Evolutionary conservation across 2,329 filamentous ascomycete species (phyloP), one percentile per base, ranked within the genome.

Genomic region (Macrophomina pseudophaseolina): DNA sequence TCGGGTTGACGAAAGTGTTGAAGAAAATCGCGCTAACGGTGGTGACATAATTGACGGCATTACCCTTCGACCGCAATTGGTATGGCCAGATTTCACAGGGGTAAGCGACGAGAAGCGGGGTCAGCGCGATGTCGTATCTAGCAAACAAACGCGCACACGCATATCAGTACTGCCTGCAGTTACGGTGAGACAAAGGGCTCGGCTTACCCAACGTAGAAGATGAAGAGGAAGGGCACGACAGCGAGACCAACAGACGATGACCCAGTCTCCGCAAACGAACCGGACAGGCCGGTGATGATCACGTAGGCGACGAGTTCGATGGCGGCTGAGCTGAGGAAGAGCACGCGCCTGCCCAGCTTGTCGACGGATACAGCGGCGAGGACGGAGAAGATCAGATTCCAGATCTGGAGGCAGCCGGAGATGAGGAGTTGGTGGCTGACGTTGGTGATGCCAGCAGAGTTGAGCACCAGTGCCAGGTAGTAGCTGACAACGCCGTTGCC

Each of bases 361-460:
- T 79, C 77, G 30, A 78, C 74, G 46, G 77, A 72, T 67, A 79
- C 75, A 64, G 72, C 74, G 42, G 72, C 69, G 30, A 67, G 66
- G 3, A 87, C 82, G 11, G 87, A 86, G 5, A 86, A 82, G 52
- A 89, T 82, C 6, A 84, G 84, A 65, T 87, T 87, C 69, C 88
- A 86, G 70, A 88, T 88, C 74, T 88, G 88, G 71, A 90, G 83
- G 66, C 74, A 72, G 52, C 78, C 78, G 66, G 82, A 82, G 70
- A 83, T 81, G 48, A 79, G 68, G 4, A 79, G 73, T 69, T 81
- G 79, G 14, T 74, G 76, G 64, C 72, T 72, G 59, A 70, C 65
- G 64, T 75, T 70, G 30, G 71, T 78, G 68, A 79, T 74, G 38
- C 78, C 78, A 35, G 77, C 73, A 18, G 68, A 59, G 33, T 76